phyloP scores from a whole-genome alignment of 306 rosid species.

The Cucurbita argyrosperma region DNA sequence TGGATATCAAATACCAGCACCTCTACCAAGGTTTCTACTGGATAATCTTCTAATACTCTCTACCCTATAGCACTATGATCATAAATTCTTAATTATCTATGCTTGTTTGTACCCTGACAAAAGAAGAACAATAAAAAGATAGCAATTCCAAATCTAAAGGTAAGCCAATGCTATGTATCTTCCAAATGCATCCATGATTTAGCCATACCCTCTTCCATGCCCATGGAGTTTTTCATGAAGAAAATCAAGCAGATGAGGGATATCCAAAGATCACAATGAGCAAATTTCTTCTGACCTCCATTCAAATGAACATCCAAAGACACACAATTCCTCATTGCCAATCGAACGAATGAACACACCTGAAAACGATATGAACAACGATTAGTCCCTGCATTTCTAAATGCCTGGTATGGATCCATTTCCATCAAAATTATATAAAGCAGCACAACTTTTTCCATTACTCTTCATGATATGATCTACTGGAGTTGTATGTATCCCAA shows the following conservation, averaged over 20 bases:
- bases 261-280: slow-evolving; percentile 27
- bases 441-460: too few relatives aligned
- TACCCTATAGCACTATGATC: background rate
- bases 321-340: slow-evolving; percentile 27
- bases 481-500: background rate
- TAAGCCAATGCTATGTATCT: slow-evolving; percentile 35
- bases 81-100: background rate
- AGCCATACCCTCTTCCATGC: slow-evolving; percentile 23
- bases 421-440: background rate
- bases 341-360: slow-evolving; percentile 25
- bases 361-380: slow-evolving; percentile 12
- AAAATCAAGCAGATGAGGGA: slow-evolving; percentile 17
- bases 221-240: slow-evolving; percentile 17
- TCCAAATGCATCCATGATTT: slow-evolving; percentile 38
- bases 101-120: background rate
- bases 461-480: background rate
- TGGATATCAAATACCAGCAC: background rate
- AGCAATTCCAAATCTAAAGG: slow-evolving; percentile 10
- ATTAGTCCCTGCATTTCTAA: slow-evolving; percentile 9
- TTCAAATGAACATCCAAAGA: slow-evolving; percentile 20
- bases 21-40: slow-evolving; percentile 11
- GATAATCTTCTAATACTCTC: background rate
- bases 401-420: background rate
- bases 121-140: background rate
- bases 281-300: slow-evolving; percentile 40